These are phyloP conservation scores for Cutaneotrichosporon cavernicola DNA, from an alignment of 1,284 basidiomycete species.

Conservation along the genomic window DNA sequence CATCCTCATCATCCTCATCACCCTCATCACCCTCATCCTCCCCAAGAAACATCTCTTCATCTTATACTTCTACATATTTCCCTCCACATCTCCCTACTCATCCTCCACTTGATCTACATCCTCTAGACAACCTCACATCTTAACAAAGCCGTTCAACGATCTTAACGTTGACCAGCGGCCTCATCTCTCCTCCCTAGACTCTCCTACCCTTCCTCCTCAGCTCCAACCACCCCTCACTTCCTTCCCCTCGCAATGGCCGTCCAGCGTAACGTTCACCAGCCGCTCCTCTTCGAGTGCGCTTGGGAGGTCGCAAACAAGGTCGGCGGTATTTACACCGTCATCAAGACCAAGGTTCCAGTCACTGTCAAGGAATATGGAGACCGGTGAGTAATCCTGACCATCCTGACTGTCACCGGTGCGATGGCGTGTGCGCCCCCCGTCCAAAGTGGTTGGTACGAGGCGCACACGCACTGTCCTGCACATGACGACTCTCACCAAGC, in stretches of 20 bases:
- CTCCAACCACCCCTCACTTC: too few relatives aligned
- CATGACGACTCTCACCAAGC: not conserved
- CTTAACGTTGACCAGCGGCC: not conserved
- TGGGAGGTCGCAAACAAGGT: conserved; percentile 98
- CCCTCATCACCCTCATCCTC: not conserved
- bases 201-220: not conserved
- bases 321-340: conserved; percentile 98
- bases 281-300: conserved; percentile 81
- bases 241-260: conserved; percentile 19
- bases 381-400: conserved; percentile 36
- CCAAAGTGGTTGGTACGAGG: not conserved
- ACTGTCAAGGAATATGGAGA: conserved; percentile 79
- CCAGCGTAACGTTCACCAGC: conserved; percentile 69
- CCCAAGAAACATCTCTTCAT: not conserved
- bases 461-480: not conserved
- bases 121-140: not conserved
- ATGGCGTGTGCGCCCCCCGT: not conserved
- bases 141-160: not conserved
- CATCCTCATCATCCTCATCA: not conserved
- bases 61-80: not conserved
- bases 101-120: not conserved
- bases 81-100: not conserved
- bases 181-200: not conserved
- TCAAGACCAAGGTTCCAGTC: conserved; percentile 98
- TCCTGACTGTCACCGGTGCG: not conserved